Evolutionary conservation across 148 eudicot genomes (phyloP), one percentile per base, ranked within the genome.

Genomic region (Camellia sinensis): DNA sequence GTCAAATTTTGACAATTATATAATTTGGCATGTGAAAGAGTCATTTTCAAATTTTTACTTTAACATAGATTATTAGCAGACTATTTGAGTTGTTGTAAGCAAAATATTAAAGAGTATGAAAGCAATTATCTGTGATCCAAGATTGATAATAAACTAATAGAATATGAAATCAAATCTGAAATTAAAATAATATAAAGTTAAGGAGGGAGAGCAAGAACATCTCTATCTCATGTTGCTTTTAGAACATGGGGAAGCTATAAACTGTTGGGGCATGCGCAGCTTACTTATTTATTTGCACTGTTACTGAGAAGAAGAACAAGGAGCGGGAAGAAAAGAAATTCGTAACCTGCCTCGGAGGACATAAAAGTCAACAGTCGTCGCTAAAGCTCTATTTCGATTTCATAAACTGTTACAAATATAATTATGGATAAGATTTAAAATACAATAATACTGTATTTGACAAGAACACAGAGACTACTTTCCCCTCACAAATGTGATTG

Each of bases 341-440:
- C 45, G 14, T 56, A 12, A 67, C 17, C 46, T 67, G 71, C 41
- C 46, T 67, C 15, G 62, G 29, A 19, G n/a, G 73, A 52, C 54
- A 45, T 9, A 70, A 70, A 29, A 67, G 50, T 74, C 29, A 41
- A 57, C 37, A 29, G 29, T 29, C 29, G 21, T 7, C 5, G 21
- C 48, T 43, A 41, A 18, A 41, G 19, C 40, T 48, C 77, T 57
- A 65, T 74, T 74, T 74, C 77, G 77, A 65, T 1, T 29, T 29
- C 52, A 48, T 48, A 48, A 29, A 48, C 7, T 48, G 52, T 48
- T 48, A 48, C 52, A 48, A 48, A 48, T 5, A 48, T 48, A 48
- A 48, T 29, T 29, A 29, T 48, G 52, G 52, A 48, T 48, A 1
- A 48, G 6, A 48, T 48, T 5, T 48, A 48, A 4, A 48, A 29